phyloP scores from a whole-genome alignment of 2,329 filamentous ascomycete species.

The Fusarium chuoi region DNA sequence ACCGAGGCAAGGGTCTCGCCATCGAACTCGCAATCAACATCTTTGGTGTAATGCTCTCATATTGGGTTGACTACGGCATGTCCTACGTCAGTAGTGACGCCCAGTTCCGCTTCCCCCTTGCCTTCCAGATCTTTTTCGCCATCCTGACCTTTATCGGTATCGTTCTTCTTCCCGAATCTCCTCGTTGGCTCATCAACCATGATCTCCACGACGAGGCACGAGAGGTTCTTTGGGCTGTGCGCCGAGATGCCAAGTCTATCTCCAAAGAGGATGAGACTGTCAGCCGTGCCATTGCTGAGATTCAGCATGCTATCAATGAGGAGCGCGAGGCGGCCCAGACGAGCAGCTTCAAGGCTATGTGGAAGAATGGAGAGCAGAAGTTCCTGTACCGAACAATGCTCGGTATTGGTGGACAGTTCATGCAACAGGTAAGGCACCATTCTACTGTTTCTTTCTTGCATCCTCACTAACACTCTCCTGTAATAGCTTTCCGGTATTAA shows the following conservation, averaged over 20 bases:
- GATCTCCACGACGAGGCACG: slow-evolving; percentile 56
- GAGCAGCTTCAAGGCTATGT: slow-evolving; percentile 49
- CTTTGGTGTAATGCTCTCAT: slow-evolving; percentile 49
- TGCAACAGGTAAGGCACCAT: slow-evolving; percentile 48
- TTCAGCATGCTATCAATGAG: slow-evolving; percentile 53
- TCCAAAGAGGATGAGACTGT: slow-evolving; percentile 43
- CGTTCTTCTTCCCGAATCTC: slow-evolving; percentile 56
- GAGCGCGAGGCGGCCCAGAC: slow-evolving; percentile 51
- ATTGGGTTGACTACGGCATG: slow-evolving; percentile 54
- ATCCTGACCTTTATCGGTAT: slow-evolving; percentile 49
- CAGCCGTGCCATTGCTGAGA: slow-evolving; percentile 48
- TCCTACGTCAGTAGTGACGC: slow-evolving; percentile 49
- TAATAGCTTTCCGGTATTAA: slow-evolving; percentile 46
- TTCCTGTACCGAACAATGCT: slow-evolving; percentile 54
- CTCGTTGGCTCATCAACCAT: slow-evolving; percentile 53
- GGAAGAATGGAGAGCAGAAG: slow-evolving; percentile 56
- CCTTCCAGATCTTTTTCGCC: slow-evolving; percentile 56
- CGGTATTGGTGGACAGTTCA: slow-evolving; percentile 57
- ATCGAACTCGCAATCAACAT: slow-evolving; percentile 53
- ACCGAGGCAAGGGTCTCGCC: slow-evolving; percentile 47
- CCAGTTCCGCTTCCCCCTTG: slow-evolving; percentile 58
- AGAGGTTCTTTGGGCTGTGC: slow-evolving; percentile 47
- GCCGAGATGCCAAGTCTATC: slow-evolving; percentile 41
- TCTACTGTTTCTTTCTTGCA: neutral
- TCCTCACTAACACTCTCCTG: neutral